These are phyloP conservation scores for Magnolia changhungtana DNA, from an alignment of 164 flowering plant genomes.

Conservation along the genomic window DNA sequence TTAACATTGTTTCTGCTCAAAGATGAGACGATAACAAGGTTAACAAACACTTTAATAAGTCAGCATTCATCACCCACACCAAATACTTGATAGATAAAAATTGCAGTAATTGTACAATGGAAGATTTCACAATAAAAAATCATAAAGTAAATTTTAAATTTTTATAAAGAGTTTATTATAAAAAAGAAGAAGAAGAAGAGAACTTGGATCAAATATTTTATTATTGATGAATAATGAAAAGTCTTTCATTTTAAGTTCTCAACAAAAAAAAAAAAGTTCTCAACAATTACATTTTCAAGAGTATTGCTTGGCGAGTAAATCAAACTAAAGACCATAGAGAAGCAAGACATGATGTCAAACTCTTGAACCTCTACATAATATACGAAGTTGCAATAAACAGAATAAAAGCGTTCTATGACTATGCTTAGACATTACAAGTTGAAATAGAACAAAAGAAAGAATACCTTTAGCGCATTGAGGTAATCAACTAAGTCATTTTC, in stretches of 20 bases:
- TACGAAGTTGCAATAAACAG: not conserved
- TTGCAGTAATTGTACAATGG: not conserved
- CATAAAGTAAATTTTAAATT: no score
- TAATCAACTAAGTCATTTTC: conserved; percentile 88
- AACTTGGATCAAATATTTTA: no score
- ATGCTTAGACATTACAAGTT: not conserved
- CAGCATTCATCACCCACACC: not conserved
- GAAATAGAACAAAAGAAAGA: not conserved
- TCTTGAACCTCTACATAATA: not conserved
- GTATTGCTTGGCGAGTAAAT: not conserved
- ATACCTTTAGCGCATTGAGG: conserved; percentile 78
- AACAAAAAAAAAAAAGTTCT: no score
- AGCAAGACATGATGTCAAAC: not conserved
- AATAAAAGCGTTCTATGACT: not conserved
- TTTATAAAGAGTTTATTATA: no score
- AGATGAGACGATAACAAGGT: not conserved
- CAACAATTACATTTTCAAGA: no score
- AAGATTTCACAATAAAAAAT: no score
- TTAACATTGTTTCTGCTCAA: conserved; percentile 2
- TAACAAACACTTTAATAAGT: not conserved
- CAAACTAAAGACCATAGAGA: not conserved
- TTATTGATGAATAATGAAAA: no score
- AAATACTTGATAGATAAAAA: not conserved
- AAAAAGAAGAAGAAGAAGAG: no score
- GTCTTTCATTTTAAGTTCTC: no score